A percentile compares a stretch with the other conserved stretches of the same genome.
phyloP scores from a whole-genome alignment of 2,329 filamentous ascomycete species.

The Aspergillus tubingensis region DNA sequence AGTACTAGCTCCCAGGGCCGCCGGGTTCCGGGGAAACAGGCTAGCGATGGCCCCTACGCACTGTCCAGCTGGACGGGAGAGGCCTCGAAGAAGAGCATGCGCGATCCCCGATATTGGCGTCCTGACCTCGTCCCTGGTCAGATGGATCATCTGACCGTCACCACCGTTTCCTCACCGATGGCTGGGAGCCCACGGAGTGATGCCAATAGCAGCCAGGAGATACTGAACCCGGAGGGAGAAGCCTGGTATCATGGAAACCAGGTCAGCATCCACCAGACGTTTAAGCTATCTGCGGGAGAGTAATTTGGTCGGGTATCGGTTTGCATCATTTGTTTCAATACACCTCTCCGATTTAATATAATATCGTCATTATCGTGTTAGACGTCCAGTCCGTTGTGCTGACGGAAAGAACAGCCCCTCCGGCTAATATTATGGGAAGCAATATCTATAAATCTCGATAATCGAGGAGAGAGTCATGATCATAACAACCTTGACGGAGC shows the following conservation, averaged over 20 bases:
- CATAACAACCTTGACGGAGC: not conserved
- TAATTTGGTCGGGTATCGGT: not conserved
- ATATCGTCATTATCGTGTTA: too few relatives aligned
- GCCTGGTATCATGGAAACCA: not conserved
- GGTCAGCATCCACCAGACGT: constrained; percentile 10
- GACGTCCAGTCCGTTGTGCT: too few relatives aligned
- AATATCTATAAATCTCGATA: too few relatives aligned
- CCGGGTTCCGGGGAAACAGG: not conserved
- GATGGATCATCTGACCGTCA: not conserved
- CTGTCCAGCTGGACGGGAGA: constrained; percentile 3
- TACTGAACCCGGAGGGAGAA: constrained; percentile 1
- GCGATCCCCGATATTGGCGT: constrained; percentile 10
- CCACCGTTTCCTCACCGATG: not conserved
- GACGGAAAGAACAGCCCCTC: too few relatives aligned
- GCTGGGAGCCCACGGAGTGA: not conserved
- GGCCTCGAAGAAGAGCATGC: not conserved
- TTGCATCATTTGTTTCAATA: too few relatives aligned
- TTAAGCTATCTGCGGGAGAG: not conserved
- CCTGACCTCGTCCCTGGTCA: not conserved
- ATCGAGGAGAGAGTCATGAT: too few relatives aligned
- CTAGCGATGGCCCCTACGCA: not conserved
- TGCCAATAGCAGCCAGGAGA: constrained; percentile 7
- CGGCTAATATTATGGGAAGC: too few relatives aligned
- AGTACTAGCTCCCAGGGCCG: not conserved
- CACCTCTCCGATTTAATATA: too few relatives aligned